Percentiles rank a stretch among this genome's conserved stretches.
phyloP scores from a whole-genome alignment of 1,284 basidiomycete species.

The Blastosporella zonata region DNA sequence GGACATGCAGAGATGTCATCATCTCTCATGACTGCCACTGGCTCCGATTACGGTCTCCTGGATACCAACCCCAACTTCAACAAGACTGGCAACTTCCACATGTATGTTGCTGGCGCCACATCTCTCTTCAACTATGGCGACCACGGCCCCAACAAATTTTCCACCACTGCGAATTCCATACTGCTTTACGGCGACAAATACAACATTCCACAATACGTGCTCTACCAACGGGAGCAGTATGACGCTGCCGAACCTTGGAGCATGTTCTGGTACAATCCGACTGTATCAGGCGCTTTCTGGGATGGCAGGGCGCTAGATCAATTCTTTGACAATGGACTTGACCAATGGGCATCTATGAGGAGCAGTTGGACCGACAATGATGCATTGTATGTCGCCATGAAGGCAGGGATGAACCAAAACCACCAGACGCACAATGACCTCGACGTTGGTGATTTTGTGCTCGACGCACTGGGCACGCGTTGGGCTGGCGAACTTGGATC shows the following conservation, averaged over 20 bases:
- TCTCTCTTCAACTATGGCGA: slow-evolving; percentile 93
- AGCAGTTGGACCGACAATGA: slow-evolving; percentile 89
- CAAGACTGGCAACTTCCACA: slow-evolving; percentile 86
- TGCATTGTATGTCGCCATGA: slow-evolving; percentile 85
- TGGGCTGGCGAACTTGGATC: slow-evolving; percentile 97
- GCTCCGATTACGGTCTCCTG: slow-evolving; percentile 77
- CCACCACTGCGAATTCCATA: slow-evolving; percentile 76
- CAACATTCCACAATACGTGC: slow-evolving; percentile 68
- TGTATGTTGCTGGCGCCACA: slow-evolving; percentile 83
- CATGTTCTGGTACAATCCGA: slow-evolving; percentile 98
- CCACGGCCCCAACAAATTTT: slow-evolving; percentile 94
- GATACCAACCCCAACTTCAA: slow-evolving; percentile 67
- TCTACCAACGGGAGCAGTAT: slow-evolving; percentile 91
- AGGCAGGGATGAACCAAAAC: slow-evolving; percentile 73
- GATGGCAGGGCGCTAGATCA: slow-evolving; percentile 80
- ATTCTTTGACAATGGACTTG: slow-evolving; percentile 68
- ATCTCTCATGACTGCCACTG: slow-evolving; percentile 82
- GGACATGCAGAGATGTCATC: slow-evolving; percentile 91
- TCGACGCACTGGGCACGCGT: slow-evolving; percentile 92
- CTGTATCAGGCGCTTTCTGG: slow-evolving; percentile 88
- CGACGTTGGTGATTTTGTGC: slow-evolving; percentile 90
- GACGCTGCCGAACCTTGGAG: slow-evolving; percentile 91
- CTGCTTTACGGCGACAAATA: slow-evolving; percentile 71
- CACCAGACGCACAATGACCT: slow-evolving; percentile 95
- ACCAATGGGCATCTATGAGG: slow-evolving; percentile 90